phyloP scores from a whole-genome alignment of 768 basidiomycete genomes.

The Heimioporus sp. region DNA sequence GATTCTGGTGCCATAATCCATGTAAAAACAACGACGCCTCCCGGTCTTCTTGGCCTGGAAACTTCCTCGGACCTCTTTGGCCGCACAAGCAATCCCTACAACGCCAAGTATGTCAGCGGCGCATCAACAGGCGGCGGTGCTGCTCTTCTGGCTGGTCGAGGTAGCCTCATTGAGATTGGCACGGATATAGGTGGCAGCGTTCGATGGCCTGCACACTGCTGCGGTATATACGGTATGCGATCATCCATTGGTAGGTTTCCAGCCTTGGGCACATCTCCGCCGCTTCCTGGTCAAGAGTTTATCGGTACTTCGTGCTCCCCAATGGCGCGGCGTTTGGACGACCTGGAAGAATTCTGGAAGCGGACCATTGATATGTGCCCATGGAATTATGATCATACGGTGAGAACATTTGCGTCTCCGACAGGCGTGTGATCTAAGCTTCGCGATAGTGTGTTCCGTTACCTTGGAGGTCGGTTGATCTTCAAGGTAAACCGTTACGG shows the following conservation, averaged over 20 bases:
- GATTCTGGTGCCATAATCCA: constrained; percentile 43
- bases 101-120: constrained; percentile 38
- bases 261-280: constrained; percentile 25
- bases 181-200: constrained; percentile 52
- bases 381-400: constrained; percentile 44
- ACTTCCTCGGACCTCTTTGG: constrained; percentile 45
- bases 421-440: neutral
- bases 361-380: constrained; percentile 40
- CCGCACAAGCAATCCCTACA: constrained; percentile 47
- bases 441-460: constrained; percentile 38
- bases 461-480: constrained; percentile 39
- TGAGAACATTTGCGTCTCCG: constrained; percentile 13
- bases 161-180: constrained; percentile 44
- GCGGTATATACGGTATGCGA: constrained; percentile 45
- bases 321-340: constrained; percentile 40
- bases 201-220: constrained; percentile 47
- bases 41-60: constrained; percentile 40
- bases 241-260: constrained; percentile 40
- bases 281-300: constrained; percentile 39
- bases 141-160: constrained; percentile 46
- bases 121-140: constrained; percentile 54
- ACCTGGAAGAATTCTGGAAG: constrained; percentile 44
- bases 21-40: constrained; percentile 44
- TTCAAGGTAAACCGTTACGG: constrained; percentile 33
- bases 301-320: constrained; percentile 38